Base-by-base conservation (phyloP, 192 early-diverging fungal genomes). In the Gorgonomyces haynaldii region DNA sequence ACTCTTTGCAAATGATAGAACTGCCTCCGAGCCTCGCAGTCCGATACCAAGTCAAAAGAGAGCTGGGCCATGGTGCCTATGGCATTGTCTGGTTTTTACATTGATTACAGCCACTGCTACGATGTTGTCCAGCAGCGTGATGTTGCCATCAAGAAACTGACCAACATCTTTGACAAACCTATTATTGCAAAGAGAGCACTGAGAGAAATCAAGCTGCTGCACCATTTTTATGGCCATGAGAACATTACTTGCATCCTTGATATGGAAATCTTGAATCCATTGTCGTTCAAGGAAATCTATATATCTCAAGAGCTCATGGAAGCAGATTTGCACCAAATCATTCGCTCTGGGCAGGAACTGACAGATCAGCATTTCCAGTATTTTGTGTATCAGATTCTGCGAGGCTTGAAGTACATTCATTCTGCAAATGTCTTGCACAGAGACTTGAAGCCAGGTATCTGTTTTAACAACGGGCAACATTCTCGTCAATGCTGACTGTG, bases 351-450 rank as follows among this genome's bases (percentile, higher is more conserved):
- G 30, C 89, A 93, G 72, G 79, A 84, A 42, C 69, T 93, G 35
- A 86, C 85, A 19, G 89, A 93, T 63, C 80, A 83, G 36, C 89
- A 93, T 61, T 93, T 76, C 57, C 89, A 93, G 58, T 93, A 91
- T 66, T 93, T 93, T 66, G 77, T 91, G 52, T 93, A 86, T 66
- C 89, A 93, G 58, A 56, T 56, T 55, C 48, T 42, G 21, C 21
- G 32, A 37, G 88, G 84, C 8, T 72, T 93, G 48, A 93, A 93
- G 60, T 88, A 88, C 53, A 88, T 93, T 66, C 89, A 93, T 56
- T 91, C 89, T 26, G 89, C 88, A 22, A 89, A 91, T 53, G 88
- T 93, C 19, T 66, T 91, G 21, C 88, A 93, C 56, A 85, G 88
- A 52, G 89, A 93, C 64, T 70, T 93, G 37, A 93, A 93, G 61